Conservation (phyloP, 2,329 filamentous ascomycete species). For the Dothideomycetes sp. region DNA sequence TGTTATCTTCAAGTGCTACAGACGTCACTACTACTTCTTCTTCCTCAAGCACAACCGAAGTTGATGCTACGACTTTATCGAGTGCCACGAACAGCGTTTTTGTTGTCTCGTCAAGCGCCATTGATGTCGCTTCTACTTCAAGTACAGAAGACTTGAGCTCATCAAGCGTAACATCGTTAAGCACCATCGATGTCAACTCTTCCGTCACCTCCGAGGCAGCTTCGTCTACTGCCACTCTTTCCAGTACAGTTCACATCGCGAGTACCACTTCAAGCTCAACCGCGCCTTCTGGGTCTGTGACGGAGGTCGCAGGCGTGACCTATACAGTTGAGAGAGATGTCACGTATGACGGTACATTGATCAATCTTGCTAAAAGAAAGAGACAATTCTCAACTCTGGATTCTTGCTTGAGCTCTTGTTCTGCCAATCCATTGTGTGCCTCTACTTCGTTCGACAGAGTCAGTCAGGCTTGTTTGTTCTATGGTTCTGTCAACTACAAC, state of each 20-base stretch:
- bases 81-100: too few relatives aligned
- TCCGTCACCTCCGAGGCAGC: too few relatives aligned
- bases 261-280: not conserved
- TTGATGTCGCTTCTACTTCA: too few relatives aligned
- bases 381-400: not conserved
- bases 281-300: not conserved
- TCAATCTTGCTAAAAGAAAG: not conserved
- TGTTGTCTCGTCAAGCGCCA: too few relatives aligned
- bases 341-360: conserved; percentile 1
- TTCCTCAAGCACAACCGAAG: too few relatives aligned
- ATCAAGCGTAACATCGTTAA: not conserved
- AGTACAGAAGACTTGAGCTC: not conserved
- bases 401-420: conserved; percentile 3
- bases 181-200: too few relatives aligned
- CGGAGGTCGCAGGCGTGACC: not conserved
- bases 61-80: too few relatives aligned
- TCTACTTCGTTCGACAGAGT: conserved; percentile 5
- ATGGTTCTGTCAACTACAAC: not conserved
- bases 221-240: too few relatives aligned
- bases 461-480: not conserved
- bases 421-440: conserved; percentile 7
- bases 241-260: too few relatives aligned
- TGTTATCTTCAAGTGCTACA: too few relatives aligned
- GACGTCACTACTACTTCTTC: too few relatives aligned
- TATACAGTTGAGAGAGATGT: conserved; percentile 2